Evolutionary conservation across 352 stramenopile species (phyloP), one percentile per base, ranked within the genome.

Genomic region (Phytopythium boreale): DNA sequence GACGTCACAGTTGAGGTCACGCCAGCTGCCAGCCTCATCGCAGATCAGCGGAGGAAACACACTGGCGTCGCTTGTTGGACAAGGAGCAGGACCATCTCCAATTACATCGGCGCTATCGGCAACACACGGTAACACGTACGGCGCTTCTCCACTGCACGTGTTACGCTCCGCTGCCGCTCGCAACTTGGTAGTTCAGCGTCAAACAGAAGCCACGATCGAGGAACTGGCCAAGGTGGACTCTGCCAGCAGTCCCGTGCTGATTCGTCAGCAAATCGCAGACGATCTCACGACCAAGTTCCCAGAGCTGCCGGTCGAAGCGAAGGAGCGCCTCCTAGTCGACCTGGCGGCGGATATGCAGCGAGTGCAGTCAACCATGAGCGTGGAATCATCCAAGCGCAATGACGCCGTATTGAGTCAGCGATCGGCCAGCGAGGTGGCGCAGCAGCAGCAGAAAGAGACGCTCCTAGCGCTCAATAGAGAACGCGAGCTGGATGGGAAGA

Each of bases 351-450:
- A 92, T 44, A 36, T 92, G 55, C 64, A 66, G 2, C 71, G 73
- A 15, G 67, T 90, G 36, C 66, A 79, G 47, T 82, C 76, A 7
- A 63, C 78, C 0, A 50, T 88, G 12, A 87, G 56, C 26, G 62
- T 89, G 17, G 83, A 91, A 29, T 62, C 68, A 4, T 69, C 78
- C 2, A 83, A 83, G n/a, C 72, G 69, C 3, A 51, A 85, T 17
- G 71, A 79, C 24, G 69, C 86, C 0, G 46, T 86, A 15, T 49
- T 69, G 20, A 80, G 67, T n/a, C 63, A 79, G 44, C 62, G 82
- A 26, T 70, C 62, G 27, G 69, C 70, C 15, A 65, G 63, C 11
- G 61, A 69, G 22, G 56, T 89, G 0, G 53, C 73, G 9, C 68
- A 66, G 8, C 60, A 79, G 11, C 66, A 64, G 24, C 70, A 83